Conservation (phyloP, 768 basidiomycete genomes). For the Naganishia vishniacii region DNA sequence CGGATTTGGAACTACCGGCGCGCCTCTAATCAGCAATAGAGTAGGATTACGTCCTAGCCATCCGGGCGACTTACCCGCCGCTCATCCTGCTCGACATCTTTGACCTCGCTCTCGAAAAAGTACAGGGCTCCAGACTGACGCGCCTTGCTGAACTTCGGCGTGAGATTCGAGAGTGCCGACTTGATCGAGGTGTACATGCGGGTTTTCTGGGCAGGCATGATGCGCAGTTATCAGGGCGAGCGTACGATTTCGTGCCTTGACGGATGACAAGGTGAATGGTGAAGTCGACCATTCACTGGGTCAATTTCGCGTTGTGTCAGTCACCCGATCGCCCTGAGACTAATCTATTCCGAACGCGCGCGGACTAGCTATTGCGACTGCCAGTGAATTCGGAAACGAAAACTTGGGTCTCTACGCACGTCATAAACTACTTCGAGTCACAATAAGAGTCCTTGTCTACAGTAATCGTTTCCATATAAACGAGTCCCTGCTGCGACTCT, state of each 20-base stretch:
- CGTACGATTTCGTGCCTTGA: too few relatives aligned
- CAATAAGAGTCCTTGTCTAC: too few relatives aligned
- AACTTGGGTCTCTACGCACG: constrained; percentile 11
- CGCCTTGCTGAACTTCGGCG: constrained; percentile 40
- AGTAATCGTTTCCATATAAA: too few relatives aligned
- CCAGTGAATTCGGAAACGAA: too few relatives aligned
- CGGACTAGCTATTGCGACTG: too few relatives aligned
- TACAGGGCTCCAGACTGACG: constrained; percentile 60
- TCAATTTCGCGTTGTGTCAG: too few relatives aligned
- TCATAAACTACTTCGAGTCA: constrained; percentile 2
- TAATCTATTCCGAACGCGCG: neutral
- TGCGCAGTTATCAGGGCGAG: too few relatives aligned
- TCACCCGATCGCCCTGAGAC: too few relatives aligned
- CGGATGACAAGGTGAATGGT: too few relatives aligned
- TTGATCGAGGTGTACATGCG: constrained; percentile 25
- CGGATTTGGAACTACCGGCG: constrained; percentile 72
- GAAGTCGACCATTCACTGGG: too few relatives aligned
- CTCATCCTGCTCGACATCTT: constrained; percentile 59
- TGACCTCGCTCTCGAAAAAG: constrained; percentile 70
- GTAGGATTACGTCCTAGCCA: neutral
- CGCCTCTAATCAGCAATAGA: neutral
- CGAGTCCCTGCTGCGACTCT: too few relatives aligned
- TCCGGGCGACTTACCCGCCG: constrained; percentile 60
- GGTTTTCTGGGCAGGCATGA: constrained; percentile 7
- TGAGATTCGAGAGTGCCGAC: constrained; percentile 34